Evolutionary conservation across 2,329 filamentous ascomycete species (phyloP).

Genomic region (Scedosporium apiospermum): DNA sequence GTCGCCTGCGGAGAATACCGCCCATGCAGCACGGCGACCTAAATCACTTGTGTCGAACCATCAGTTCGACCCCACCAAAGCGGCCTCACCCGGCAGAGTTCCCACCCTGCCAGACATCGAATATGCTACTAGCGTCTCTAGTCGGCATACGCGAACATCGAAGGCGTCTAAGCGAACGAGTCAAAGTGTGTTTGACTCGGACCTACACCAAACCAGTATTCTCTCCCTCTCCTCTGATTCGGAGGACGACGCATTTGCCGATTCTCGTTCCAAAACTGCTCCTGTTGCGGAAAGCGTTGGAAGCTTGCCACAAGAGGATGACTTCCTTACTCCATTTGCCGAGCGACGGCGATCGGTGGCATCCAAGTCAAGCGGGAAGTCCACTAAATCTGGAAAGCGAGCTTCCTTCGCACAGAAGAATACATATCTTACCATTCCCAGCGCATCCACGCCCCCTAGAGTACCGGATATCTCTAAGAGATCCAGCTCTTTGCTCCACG

Average conservation of each 20-base stretch:
- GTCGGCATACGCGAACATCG: conserved; percentile 44
- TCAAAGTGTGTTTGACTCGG: conserved; percentile 37
- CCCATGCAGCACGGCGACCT: conserved; percentile 7
- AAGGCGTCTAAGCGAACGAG: conserved; percentile 40
- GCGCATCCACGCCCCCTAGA: conserved; percentile 5
- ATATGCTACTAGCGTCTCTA: conserved; percentile 43
- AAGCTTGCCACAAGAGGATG: neutral
- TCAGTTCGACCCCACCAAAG: conserved; percentile 5
- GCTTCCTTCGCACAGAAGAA: conserved; percentile 29
- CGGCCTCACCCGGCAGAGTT: neutral
- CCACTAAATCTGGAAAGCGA: conserved; percentile 21
- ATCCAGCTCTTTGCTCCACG: conserved; percentile 18
- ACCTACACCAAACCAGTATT: conserved; percentile 45
- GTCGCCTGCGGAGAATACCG: conserved; percentile 11
- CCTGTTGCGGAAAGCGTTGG: neutral
- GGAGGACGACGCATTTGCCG: conserved; percentile 34
- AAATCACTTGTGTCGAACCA: neutral
- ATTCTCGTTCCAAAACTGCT: conserved; percentile 7
- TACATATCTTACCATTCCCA: conserved; percentile 33
- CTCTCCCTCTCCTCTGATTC: conserved; percentile 49
- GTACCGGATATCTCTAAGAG: conserved; percentile 8
- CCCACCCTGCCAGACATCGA: conserved; percentile 16
- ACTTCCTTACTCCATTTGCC: neutral
- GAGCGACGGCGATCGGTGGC: conserved; percentile 2
- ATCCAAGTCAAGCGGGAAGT: conserved; percentile 20